Conservation (phyloP, 805 yeast species). For the Starmerella riodocensis region DNA sequence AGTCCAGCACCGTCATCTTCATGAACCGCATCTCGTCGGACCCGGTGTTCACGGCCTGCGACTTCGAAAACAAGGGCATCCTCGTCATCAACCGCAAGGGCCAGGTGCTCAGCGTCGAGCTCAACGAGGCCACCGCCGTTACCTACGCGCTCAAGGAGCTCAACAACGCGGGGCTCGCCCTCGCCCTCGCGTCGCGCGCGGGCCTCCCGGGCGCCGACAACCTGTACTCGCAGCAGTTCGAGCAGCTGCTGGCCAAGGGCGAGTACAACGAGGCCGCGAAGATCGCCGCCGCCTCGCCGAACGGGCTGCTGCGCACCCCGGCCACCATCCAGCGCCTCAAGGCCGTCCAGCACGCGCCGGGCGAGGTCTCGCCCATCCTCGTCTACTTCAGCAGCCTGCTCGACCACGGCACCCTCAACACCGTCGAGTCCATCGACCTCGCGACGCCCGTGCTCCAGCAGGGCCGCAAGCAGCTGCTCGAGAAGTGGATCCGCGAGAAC, state of each 20-base stretch:
- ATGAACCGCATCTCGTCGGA: slow-evolving; percentile 94
- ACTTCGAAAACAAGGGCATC: slow-evolving; percentile 64
- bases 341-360: slow-evolving; percentile 80
- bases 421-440: slow-evolving; percentile 84
- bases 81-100: slow-evolving; percentile 90
- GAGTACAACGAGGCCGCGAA: slow-evolving; percentile 88
- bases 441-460: slow-evolving; percentile 93
- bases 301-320: slow-evolving; percentile 67
- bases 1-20: slow-evolving; percentile 80
- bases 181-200: slow-evolving; percentile 84
- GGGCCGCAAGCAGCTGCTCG: slow-evolving; percentile 83
- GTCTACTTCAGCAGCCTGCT: slow-evolving; percentile 83
- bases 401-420: slow-evolving; percentile 85
- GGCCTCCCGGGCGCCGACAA: slow-evolving; percentile 96
- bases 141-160: slow-evolving; percentile 81
- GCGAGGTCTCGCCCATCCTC: slow-evolving; percentile 85
- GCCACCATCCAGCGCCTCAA: slow-evolving; percentile 89
- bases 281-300: slow-evolving; percentile 89
- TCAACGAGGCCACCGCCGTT: slow-evolving; percentile 69
- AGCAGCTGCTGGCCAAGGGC: slow-evolving; percentile 66
- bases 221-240: slow-evolving; percentile 82
- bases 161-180: slow-evolving; percentile 74
- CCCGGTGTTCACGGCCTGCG: slow-evolving; percentile 84
- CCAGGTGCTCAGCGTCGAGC: slow-evolving; percentile 84
- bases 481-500: slow-evolving; percentile 92